phyloP scores from a whole-genome alignment of 1,284 basidiomycete species.

The Erythrobasidium hasegawianum region DNA sequence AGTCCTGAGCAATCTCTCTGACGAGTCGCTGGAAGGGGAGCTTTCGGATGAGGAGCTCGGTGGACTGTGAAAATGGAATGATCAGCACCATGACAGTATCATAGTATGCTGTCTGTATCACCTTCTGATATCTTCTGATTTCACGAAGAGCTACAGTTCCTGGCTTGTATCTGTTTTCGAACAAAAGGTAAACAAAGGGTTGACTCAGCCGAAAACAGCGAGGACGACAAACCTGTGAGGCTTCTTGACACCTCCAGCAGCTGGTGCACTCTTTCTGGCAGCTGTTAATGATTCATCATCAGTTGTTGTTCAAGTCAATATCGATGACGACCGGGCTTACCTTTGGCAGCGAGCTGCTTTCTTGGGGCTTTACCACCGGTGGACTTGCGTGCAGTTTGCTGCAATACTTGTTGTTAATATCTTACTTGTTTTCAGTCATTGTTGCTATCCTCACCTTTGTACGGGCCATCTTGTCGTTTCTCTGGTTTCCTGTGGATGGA shows the following conservation, averaged over 20 bases:
- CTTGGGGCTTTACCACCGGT: constrained; percentile 74
- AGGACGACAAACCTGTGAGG: constrained; percentile 42
- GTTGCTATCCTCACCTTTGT: constrained; percentile 6
- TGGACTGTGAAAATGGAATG: constrained; percentile 55
- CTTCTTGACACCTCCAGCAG: constrained; percentile 93
- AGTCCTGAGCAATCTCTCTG: constrained; percentile 47
- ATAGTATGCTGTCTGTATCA: constrained; percentile 40
- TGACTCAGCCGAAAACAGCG: background rate
- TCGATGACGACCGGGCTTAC: constrained; percentile 37
- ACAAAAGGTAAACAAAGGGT: background rate
- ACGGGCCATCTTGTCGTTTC: constrained; percentile 29
- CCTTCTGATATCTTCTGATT: constrained; percentile 88
- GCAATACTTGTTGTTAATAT: background rate
- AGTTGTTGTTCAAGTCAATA: no score
- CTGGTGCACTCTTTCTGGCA: constrained; percentile 62
- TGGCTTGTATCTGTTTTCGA: constrained; percentile 75
- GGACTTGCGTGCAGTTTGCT: constrained; percentile 35
- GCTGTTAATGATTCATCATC: no score
- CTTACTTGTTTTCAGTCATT: background rate
- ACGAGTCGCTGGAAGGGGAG: constrained; percentile 63
- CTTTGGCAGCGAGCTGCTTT: constrained; percentile 85
- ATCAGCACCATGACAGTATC: constrained; percentile 38
- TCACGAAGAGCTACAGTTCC: constrained; percentile 97
- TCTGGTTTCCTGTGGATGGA: background rate
- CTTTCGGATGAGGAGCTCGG: constrained; percentile 86